phyloP scores from a whole-genome alignment of 768 basidiomycete species.

The Leccinum disarticulatum region DNA sequence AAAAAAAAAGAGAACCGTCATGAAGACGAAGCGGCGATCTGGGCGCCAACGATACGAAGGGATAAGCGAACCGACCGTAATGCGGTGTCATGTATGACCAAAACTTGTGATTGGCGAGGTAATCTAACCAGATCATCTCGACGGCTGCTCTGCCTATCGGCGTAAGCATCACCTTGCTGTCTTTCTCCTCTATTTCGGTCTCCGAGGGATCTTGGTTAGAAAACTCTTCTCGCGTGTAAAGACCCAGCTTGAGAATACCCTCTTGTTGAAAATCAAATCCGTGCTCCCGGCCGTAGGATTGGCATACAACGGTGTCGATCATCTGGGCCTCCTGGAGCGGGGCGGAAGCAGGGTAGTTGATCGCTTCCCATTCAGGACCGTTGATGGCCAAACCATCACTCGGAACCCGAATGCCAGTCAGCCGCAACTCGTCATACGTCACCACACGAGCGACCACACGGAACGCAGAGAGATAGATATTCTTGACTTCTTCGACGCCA shows the following conservation, averaged over 20 bases:
- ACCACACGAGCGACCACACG: constrained; percentile 74
- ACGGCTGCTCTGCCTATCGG: constrained; percentile 50
- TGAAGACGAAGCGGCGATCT: too few species aligned
- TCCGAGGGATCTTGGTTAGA: constrained; percentile 18
- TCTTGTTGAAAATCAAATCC: constrained; percentile 83
- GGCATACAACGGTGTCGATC: constrained; percentile 50
- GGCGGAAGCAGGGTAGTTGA: constrained; percentile 33
- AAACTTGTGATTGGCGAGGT: constrained; percentile 50
- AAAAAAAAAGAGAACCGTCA: too few species aligned
- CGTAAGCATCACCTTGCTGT: constrained; percentile 43
- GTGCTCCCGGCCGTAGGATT: constrained; percentile 57
- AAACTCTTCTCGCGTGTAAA: constrained; percentile 43
- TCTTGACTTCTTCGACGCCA: constrained; percentile 38
- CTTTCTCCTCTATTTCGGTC: constrained; percentile 43
- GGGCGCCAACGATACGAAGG: neutral
- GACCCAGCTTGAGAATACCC: constrained; percentile 71
- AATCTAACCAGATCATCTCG: constrained; percentile 56
- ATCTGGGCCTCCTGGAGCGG: constrained; percentile 36
- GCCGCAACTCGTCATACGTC: constrained; percentile 66
- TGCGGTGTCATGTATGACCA: constrained; percentile 17
- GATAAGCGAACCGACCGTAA: neutral
- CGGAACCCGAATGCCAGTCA: constrained; percentile 72
- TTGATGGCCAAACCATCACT: constrained; percentile 67
- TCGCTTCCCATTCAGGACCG: constrained; percentile 55
- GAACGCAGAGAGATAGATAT: constrained; percentile 62